Base-by-base conservation (phyloP, 805 yeast genomes). In the Debaryomyces hansenii region DNA sequence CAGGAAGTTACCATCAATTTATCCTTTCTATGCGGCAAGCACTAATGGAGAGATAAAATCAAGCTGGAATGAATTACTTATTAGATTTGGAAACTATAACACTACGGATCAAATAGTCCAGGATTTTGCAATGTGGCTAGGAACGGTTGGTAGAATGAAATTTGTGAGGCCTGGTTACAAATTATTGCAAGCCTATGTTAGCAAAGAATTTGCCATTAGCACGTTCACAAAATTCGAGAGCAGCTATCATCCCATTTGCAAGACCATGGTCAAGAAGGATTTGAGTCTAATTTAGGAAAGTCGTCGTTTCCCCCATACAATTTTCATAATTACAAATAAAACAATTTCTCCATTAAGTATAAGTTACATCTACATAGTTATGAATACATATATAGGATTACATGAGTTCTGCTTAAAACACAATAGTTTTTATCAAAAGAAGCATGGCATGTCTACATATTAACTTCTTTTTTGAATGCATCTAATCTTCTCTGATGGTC, bases 401-500 rank as follows among this genome's bases (percentile, higher is more conserved):
- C 34, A 31, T n/a, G 14, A 6, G 34, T 14, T 28, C 32, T 31
- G 14, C 8, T 12, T 31, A 8, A 11, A 14, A 12, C 34, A 31
- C 16, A 12, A 12, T 12, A 9, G 14, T 31, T 11, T 31, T 24
- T 24, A 9, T 24, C 27, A 24, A 24, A 24, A 24, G 27, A 24
- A 24, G 27, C 27, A 7, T 24, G 27, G 10, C 27, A 31, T 12
- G 18, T 31, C 34, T 31, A 31, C 14, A 31, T 12, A 27, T 34
- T 52, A 51, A 35, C 41, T 37, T 67, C 73, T 47, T 63, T 64
- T 53, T 62, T 70, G 56, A 73, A 69, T 36, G 59, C 63, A 57
- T 85, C 91, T 45, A 84, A 69, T 50, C 77, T 67, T 53, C 75
- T 78, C 59, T 82, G 80, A 54, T 77, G 79, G 34, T 64, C 69